A percentile compares a stretch with the other conserved stretches of the same genome.
Conservation (phyloP, 805 yeast species). For the Yarrowia sp. region DNA sequence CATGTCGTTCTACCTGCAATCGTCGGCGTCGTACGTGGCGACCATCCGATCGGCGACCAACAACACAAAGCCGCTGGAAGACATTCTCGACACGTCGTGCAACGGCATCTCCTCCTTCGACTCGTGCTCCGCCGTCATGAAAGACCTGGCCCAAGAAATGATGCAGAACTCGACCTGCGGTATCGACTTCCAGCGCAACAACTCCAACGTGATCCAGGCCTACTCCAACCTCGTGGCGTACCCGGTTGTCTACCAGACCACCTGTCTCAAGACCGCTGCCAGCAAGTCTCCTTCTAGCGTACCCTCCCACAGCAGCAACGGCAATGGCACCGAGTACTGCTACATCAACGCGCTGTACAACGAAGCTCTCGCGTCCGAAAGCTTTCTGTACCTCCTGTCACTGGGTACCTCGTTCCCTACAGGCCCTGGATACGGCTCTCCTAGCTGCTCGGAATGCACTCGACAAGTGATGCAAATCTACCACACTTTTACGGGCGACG, state of each 20-base stretch:
- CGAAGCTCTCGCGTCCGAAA: constrained; percentile 30
- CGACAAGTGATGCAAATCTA: constrained; percentile 33
- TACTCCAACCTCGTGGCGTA: constrained; percentile 34
- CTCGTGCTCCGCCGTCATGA: constrained; percentile 32
- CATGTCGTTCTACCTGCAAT: constrained; percentile 35
- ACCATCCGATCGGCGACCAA: constrained; percentile 33
- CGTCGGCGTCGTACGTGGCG: constrained; percentile 34
- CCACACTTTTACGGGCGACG: constrained; percentile 31
- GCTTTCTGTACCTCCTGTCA: constrained; percentile 36
- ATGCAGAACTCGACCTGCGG: constrained; percentile 28
- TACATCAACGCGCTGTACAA: constrained; percentile 34
- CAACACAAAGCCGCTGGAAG: constrained; percentile 28
- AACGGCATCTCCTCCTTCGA: constrained; percentile 29
- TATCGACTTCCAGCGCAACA: constrained; percentile 31
- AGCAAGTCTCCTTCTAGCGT: not conserved
- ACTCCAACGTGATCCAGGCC: constrained; percentile 35
- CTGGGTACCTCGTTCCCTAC: constrained; percentile 34
- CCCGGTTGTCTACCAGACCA: constrained; percentile 32
- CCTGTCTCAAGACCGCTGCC: constrained; percentile 30
- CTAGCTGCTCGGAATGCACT: constrained; percentile 34
- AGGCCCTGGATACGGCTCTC: constrained; percentile 24
- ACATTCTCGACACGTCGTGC: constrained; percentile 33
- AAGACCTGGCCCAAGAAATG: constrained; percentile 28
- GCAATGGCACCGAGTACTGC: constrained; percentile 32
- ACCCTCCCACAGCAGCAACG: too few species aligned